Percentiles rank a stretch among this genome's conserved stretches.
Evolutionary conservation across 441 rosid genomes (phyloP).

Genomic region (Pelargonium fulgidum): DNA sequence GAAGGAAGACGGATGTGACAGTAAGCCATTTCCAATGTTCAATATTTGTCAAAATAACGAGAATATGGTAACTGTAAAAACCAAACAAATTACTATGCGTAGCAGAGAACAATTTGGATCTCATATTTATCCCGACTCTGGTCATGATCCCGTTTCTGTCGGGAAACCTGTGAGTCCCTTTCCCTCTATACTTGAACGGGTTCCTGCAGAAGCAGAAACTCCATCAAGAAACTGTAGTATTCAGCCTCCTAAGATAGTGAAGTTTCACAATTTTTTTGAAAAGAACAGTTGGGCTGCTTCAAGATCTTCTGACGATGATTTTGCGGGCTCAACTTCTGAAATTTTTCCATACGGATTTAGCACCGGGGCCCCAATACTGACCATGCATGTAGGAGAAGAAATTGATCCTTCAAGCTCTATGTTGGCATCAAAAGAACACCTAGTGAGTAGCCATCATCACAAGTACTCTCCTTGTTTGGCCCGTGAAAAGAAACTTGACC

Average conservation of each 20-base stretch:
- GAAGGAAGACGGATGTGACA: slow-evolving; percentile 23
- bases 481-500: slow-evolving; percentile 26
- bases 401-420: slow-evolving; percentile 19
- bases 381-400: slow-evolving; percentile 20
- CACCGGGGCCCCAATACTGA: slow-evolving; percentile 18
- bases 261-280: slow-evolving; percentile 25
- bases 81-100: not conserved
- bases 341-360: slow-evolving; percentile 23
- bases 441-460: slow-evolving; percentile 16
- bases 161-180: not conserved
- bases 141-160: not conserved
- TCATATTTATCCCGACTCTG: not conserved
- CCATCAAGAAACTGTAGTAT: slow-evolving; percentile 21
- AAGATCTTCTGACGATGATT: slow-evolving; percentile 21
- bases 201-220: slow-evolving; percentile 22
- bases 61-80: slow-evolving; percentile 18
- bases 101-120: not conserved
- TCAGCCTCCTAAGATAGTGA: slow-evolving; percentile 23
- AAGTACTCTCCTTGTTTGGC: slow-evolving; percentile 21
- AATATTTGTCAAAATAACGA: slow-evolving; percentile 21
- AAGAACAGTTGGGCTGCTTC: slow-evolving; percentile 24
- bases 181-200: not conserved
- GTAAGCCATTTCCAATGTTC: slow-evolving; percentile 28
- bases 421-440: slow-evolving; percentile 23
- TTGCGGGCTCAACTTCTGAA: slow-evolving; percentile 30